A percentile compares a stretch with the other conserved stretches of the same genome.
These are phyloP conservation scores for Aspergillus tanneri DNA, from an alignment of 2,329 filamentous ascomycete species.

Conservation along the genomic window DNA sequence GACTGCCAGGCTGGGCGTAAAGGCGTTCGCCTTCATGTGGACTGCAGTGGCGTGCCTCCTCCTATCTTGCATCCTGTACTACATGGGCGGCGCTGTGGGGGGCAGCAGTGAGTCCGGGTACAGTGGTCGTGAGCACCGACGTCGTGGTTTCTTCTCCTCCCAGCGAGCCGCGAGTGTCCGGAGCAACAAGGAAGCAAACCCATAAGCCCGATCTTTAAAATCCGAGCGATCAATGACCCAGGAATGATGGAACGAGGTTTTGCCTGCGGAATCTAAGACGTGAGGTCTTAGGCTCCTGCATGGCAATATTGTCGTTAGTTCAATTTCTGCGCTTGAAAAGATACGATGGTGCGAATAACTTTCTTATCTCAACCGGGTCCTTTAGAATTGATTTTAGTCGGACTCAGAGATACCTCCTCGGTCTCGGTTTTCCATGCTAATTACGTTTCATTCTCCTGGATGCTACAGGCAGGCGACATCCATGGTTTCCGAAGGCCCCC, in stretches of 20 bases:
- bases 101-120: slow-evolving; percentile 36
- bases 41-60: slow-evolving; percentile 56
- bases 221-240: not conserved
- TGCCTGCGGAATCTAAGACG: too few relatives aligned
- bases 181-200: slow-evolving; percentile 31
- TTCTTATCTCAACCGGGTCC: not conserved
- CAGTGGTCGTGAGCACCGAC: slow-evolving; percentile 37
- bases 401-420: slow-evolving; percentile 1
- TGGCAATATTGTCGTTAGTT: too few relatives aligned
- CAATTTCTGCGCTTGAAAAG: too few relatives aligned
- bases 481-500: not conserved
- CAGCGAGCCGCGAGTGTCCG: slow-evolving; percentile 29
- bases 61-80: slow-evolving; percentile 58
- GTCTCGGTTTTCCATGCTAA: not conserved
- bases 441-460: not conserved
- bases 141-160: slow-evolving; percentile 40
- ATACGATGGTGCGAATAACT: too few relatives aligned
- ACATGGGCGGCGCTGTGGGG: slow-evolving; percentile 45
- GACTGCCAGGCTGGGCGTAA: slow-evolving; percentile 52
- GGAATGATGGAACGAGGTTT: too few relatives aligned
- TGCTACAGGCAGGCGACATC: not conserved
- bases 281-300: too few relatives aligned
- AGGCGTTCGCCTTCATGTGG: slow-evolving; percentile 64
- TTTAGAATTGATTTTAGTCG: not conserved
- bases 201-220: slow-evolving; percentile 16